A percentile compares a stretch with the other conserved stretches of the same genome.
Conservation (phyloP, 2,329 filamentous ascomycete genomes). For the Immersiporthe knoxdaviesiana region DNA sequence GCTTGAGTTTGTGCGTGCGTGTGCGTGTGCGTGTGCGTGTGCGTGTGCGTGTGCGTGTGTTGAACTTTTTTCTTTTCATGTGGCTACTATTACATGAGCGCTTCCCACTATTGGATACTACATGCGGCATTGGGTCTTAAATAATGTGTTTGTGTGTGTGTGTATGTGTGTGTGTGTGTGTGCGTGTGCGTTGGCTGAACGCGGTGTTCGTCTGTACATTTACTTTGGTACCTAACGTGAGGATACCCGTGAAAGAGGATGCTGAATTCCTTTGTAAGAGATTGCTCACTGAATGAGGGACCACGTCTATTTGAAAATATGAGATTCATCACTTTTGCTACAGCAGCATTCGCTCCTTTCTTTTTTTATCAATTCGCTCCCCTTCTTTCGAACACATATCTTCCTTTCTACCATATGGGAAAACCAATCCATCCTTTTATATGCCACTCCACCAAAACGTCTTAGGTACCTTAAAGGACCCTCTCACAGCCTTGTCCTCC, state of each 20-base stretch:
- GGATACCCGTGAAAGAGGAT: not conserved
- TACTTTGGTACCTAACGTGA: not conserved
- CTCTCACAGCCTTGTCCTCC: constrained; percentile 51
- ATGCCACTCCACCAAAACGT: constrained; percentile 71
- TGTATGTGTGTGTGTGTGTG: not conserved
- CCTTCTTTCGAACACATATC: not conserved
- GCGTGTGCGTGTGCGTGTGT: not conserved
- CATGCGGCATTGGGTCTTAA: too few species aligned
- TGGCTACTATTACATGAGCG: too few species aligned
- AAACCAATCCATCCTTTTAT: constrained; percentile 36
- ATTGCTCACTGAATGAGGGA: not conserved
- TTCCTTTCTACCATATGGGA: not conserved
- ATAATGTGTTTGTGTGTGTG: not conserved
- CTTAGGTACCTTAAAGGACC: constrained; percentile 59
- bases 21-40: not conserved
- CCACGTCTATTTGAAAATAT: not conserved
- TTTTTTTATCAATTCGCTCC: too few species aligned
- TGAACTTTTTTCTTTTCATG: too few species aligned
- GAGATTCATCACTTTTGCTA: not conserved
- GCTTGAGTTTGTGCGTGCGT: not conserved
- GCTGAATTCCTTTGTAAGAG: not conserved
- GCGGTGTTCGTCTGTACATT: not conserved
- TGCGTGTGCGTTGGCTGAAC: not conserved
- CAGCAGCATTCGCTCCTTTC: not conserved
- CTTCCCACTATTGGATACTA: too few species aligned